Evolutionary conservation across 2,329 filamentous ascomycete species (phyloP).

Genomic region (Claviceps sp.): DNA sequence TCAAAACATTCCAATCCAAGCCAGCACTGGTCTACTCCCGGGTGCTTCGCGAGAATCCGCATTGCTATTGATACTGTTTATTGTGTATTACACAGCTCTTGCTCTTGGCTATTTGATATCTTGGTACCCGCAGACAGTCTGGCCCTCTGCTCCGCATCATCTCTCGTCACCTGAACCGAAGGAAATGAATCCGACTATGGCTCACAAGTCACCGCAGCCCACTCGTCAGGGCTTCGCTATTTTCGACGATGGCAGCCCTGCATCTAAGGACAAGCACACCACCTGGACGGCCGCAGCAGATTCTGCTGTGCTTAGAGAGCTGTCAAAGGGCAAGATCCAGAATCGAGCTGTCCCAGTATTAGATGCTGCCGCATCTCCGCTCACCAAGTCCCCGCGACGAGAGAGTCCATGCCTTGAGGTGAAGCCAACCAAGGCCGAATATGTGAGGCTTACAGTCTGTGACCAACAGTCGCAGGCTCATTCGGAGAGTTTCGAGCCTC

Average conservation of each 20-base stretch:
- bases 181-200: background rate
- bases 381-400: constrained; percentile 1
- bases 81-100: background rate
- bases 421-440: constrained; percentile 6
- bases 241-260: constrained; percentile 1
- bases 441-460: constrained; percentile 10
- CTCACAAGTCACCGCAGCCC: background rate
- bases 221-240: constrained; percentile 2
- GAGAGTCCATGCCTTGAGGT: constrained; percentile 4
- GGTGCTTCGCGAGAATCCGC: constrained; percentile 4
- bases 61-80: constrained; percentile 1
- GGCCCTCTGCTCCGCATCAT: too few species aligned
- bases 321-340: constrained; percentile 4
- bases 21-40: background rate
- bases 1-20: background rate
- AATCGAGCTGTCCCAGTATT: background rate
- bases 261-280: background rate
- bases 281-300: background rate
- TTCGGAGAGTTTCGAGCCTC: constrained; percentile 20
- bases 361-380: background rate
- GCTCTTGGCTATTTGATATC: background rate
- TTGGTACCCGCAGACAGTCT: background rate
- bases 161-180: too few species aligned
- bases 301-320: constrained; percentile 3
- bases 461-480: constrained; percentile 18